Percentiles rank a stretch among this genome's conserved stretches.
These are phyloP conservation scores for Picea engelmannii DNA, from an alignment of 83 land plant species.

Conservation along the genomic window DNA sequence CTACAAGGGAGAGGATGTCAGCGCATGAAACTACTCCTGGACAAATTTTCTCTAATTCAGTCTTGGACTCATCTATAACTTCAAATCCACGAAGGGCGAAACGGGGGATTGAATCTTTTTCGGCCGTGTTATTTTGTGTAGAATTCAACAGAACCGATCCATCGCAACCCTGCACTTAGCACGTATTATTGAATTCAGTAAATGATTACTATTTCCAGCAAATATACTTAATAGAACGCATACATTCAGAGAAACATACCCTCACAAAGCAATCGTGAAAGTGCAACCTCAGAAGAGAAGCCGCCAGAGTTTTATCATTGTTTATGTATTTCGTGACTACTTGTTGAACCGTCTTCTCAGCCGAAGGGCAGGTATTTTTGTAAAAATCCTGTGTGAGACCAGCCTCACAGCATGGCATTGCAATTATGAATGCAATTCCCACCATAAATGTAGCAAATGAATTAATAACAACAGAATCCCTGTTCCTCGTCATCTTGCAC, in stretches of 20 bases:
- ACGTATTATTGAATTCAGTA: not conserved
- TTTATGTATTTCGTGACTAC: slow-evolving; percentile 24
- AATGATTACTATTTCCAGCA: not conserved
- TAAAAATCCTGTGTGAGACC: slow-evolving; percentile 33
- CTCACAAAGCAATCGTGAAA: slow-evolving; percentile 60
- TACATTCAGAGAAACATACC: slow-evolving; percentile 18
- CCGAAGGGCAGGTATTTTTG: slow-evolving; percentile 29
- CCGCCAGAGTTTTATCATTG: slow-evolving; percentile 16
- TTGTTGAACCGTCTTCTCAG: slow-evolving; percentile 19
- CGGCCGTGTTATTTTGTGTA: slow-evolving; percentile 33
- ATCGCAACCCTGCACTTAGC: slow-evolving; percentile 55
- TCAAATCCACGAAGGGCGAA: slow-evolving; percentile 45
- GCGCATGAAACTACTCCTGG: slow-evolving; percentile 66
- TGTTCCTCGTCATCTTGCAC: no score
- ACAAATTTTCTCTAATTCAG: slow-evolving; percentile 43
- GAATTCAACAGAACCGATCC: slow-evolving; percentile 61
- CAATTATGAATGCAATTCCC: no score
- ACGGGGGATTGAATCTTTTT: slow-evolving; percentile 51
- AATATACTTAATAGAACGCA: not conserved
- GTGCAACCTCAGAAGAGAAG: slow-evolving; percentile 47
- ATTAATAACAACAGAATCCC: no score
- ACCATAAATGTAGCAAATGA: no score
- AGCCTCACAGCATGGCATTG: not conserved
- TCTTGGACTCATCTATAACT: slow-evolving; percentile 60
- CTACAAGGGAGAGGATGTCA: slow-evolving; percentile 64